Percentiles rank a stretch among this genome's conserved stretches.
phyloP scores from a whole-genome alignment of 345 rosid species.

The Eutrema japonicum region DNA sequence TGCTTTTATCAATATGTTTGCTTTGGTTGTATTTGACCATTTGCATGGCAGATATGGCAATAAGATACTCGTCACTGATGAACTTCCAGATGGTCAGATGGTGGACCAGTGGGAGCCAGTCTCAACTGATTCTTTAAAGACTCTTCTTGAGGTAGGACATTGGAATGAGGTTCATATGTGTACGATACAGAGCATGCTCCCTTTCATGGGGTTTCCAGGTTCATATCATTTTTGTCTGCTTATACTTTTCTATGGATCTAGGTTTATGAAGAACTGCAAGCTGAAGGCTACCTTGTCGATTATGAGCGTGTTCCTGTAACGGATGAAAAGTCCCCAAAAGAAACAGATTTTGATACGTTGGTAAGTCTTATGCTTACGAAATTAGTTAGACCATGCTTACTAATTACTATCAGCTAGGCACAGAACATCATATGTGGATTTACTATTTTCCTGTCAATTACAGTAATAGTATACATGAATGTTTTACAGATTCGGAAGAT shows the following conservation, averaged over 20 bases:
- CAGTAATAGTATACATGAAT: not conserved
- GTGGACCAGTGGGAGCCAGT: constrained; percentile 99
- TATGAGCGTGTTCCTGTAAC: constrained; percentile 97
- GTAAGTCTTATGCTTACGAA: constrained; percentile 54
- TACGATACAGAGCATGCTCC: constrained; percentile 11
- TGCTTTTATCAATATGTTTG: constrained; percentile 23
- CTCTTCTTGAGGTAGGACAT: constrained; percentile 75
- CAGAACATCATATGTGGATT: not conserved
- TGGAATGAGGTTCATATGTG: constrained; percentile 19
- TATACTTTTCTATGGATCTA: constrained; percentile 35
- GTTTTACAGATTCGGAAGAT: constrained; percentile 79
- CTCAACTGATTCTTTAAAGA: constrained; percentile 82
- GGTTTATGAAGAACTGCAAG: constrained; percentile 89
- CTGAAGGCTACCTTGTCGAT: constrained; percentile 82
- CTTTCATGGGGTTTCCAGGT: constrained; percentile 30
- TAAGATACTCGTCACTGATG: constrained; percentile 98
- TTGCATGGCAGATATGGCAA: constrained; percentile 80
- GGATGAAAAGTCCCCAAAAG: constrained; percentile 96
- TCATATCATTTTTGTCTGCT: constrained; percentile 20
- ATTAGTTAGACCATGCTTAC: not conserved
- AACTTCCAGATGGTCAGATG: constrained; percentile 98
- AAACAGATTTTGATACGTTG: constrained; percentile 82
- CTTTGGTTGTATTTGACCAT: constrained; percentile 31
- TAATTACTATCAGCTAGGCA: not conserved
- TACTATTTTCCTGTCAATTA: not conserved